Base-by-base conservation (phyloP, 768 basidiomycete species). In the Rhodotorula paludigena region DNA sequence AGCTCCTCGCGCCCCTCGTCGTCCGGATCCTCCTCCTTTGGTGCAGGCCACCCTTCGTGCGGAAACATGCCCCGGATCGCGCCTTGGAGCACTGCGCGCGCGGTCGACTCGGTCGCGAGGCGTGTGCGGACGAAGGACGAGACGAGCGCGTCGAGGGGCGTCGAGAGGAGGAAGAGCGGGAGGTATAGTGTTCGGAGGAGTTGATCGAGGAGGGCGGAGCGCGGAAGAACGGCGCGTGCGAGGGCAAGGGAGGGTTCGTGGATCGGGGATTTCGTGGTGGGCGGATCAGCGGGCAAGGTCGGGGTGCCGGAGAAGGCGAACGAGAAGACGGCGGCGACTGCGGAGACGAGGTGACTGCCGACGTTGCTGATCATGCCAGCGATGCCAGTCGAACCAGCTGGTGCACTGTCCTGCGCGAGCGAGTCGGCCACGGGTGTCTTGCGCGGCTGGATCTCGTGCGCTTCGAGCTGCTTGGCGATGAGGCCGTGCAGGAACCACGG, bases 401-500 rank as follows among this genome's bases (percentile, higher is more conserved):
- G n/a, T n/a, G n/a, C n/a, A n/a, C n/a, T n/a, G n/a, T n/a, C n/a
- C n/a, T n/a, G n/a, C n/a, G n/a, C n/a, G n/a, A n/a, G n/a, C n/a
- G n/a, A n/a, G n/a, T n/a, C n/a, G n/a, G n/a, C n/a, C n/a, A n/a
- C n/a, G n/a, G n/a, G 7, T n/a, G 25, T 69, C 64, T 47, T 69
- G 18, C 41, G 47, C 15, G 35, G 35, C 65, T 25, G 41, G 23
- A 49, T 41, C 56, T 60, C 53, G 35, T 41, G 35, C 28, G 57
- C 55, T 28, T 55, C 87, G 18, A 94, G 79, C 6, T 87, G 77
- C 73, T 86, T 85, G 42, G 93, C 80, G 18, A 88, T 80, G 6
- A 83, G 75, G 74, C 82, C 85, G 64, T 91, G 86, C 53, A 94
- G 83, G 77, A 96, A 97, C 92, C 93, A 97, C 0, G 89, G 88